phyloP scores from a whole-genome alignment of 805 yeast species.

The Hanseniaspora singularis region DNA sequence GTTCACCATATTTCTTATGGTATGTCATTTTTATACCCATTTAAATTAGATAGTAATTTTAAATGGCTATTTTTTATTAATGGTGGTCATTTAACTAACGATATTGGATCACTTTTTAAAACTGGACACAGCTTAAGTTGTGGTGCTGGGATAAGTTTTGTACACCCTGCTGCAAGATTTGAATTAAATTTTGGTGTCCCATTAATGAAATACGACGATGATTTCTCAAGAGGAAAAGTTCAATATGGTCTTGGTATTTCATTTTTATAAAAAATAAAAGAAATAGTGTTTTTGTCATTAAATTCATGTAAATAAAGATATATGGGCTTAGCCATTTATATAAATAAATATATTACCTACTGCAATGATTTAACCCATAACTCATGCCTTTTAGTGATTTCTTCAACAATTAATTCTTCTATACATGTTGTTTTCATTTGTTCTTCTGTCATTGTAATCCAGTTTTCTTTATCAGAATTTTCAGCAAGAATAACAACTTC shows the following conservation, averaged over 20 bases:
- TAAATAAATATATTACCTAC: slow-evolving; percentile 4
- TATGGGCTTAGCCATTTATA: background rate
- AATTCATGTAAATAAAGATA: background rate
- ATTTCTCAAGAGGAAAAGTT: slow-evolving; percentile 48
- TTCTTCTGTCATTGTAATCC: slow-evolving; percentile 41
- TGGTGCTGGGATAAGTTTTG: slow-evolving; percentile 51
- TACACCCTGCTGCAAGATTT: slow-evolving; percentile 54
- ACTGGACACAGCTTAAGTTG: slow-evolving; percentile 38
- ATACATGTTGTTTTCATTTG: slow-evolving; percentile 35
- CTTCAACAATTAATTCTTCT: slow-evolving; percentile 71
- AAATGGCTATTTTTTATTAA: slow-evolving; percentile 52
- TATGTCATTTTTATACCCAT: slow-evolving; percentile 49
- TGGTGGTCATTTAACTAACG: slow-evolving; percentile 47
- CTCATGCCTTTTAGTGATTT: slow-evolving; percentile 51
- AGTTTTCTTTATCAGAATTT: slow-evolving; percentile 20
- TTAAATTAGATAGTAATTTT: slow-evolving; percentile 38
- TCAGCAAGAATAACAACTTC: slow-evolving; percentile 71
- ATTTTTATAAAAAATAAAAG: slow-evolving; percentile 33
- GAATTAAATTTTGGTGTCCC: slow-evolving; percentile 58
- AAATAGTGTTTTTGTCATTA: background rate
- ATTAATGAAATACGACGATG: slow-evolving; percentile 39
- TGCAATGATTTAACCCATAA: slow-evolving; percentile 41
- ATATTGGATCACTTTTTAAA: slow-evolving; percentile 23
- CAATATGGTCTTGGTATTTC: slow-evolving; percentile 56
- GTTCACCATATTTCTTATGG: slow-evolving; percentile 47